Conservation (phyloP, 1,284 basidiomycete genomes). For the Melampsora larici-populina region DNA sequence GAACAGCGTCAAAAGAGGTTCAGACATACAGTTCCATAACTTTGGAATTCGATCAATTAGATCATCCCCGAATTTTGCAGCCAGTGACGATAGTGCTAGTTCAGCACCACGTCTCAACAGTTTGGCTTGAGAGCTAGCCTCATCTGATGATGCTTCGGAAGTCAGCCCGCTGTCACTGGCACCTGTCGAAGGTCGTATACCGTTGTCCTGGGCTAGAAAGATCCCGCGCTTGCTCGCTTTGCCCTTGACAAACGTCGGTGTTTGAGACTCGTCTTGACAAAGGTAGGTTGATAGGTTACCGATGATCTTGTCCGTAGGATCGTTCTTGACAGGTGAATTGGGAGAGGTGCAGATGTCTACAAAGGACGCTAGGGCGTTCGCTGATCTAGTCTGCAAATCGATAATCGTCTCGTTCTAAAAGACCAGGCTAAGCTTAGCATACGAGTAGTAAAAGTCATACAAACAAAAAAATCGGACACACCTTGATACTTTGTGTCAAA, state of each 20-base stretch:
- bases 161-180: not conserved
- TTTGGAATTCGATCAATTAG: conserved; percentile 77
- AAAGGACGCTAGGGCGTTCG: conserved; percentile 79
- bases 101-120: conserved; percentile 73
- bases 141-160: conserved; percentile 41
- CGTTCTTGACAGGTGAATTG: conserved; percentile 59
- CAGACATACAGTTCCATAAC: conserved; percentile 90
- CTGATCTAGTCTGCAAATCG: conserved; percentile 85
- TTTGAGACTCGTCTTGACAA: conserved; percentile 83
- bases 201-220: conserved; percentile 62
- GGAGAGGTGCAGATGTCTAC: conserved; percentile 76
- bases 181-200: conserved; percentile 42
- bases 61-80: conserved; percentile 69
- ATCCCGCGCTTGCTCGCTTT: conserved; percentile 69
- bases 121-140: conserved; percentile 52
- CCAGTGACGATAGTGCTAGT: conserved; percentile 75
- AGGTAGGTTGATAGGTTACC: conserved; percentile 96
- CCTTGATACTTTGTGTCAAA: conserved; percentile 97
- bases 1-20: conserved; percentile 70
- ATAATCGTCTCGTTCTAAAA: conserved; percentile 79
- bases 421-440: conserved; percentile 1
- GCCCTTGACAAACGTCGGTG: conserved; percentile 76
- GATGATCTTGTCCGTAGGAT: conserved; percentile 85
- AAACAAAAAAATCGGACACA: conserved; percentile 52
- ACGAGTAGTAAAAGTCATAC: not conserved